Percentiles rank a stretch among this genome's conserved stretches.
Evolutionary conservation across 106 monocot genomes (phyloP).

Genomic region (Platanthera guangdongensis): DNA sequence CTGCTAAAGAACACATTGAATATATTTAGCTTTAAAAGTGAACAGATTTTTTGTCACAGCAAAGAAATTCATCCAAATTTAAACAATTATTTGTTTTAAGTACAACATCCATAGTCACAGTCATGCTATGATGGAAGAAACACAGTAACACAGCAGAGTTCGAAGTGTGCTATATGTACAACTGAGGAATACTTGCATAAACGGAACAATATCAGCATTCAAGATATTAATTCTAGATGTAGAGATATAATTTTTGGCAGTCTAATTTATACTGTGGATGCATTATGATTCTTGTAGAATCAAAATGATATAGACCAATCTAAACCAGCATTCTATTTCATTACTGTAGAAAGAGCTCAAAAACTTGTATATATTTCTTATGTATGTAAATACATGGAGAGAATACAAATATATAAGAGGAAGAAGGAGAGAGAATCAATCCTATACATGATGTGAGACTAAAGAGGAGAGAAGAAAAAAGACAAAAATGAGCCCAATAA

Average conservation of each 20-base stretch:
- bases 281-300: background rate
- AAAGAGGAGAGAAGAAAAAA: no score
- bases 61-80: background rate
- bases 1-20: slow-evolving; percentile 19
- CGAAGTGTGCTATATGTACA: background rate
- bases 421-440: no score
- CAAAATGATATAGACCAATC: background rate
- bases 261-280: background rate
- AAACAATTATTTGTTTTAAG: background rate
- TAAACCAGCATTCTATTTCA: background rate
- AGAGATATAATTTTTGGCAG: background rate
- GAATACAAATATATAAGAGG: no score
- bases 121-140: background rate
- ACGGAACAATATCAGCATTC: background rate
- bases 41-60: background rate
- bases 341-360: no score
- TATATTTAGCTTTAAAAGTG: background rate
- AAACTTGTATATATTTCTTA: no score
- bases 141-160: background rate
- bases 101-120: background rate
- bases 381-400: no score
- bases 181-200: background rate
- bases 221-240: background rate
- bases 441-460: no score
- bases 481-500: no score